Evolutionary conservation across 768 basidiomycete species (phyloP).

Genomic region (Favolaschia claudopus): DNA sequence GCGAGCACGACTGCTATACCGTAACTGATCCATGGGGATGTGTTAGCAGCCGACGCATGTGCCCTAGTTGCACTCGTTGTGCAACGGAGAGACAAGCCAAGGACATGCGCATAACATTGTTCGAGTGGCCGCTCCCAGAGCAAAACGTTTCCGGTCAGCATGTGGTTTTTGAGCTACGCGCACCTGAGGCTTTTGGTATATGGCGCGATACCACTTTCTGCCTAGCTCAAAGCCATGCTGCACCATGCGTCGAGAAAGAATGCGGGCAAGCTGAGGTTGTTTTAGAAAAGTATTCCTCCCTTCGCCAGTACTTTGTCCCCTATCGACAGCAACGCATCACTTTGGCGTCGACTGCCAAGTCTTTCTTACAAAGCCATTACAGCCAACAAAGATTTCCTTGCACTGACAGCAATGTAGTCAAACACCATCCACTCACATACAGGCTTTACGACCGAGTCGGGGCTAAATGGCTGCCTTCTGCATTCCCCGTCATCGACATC

Average conservation of each 20-base stretch:
- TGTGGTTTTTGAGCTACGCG: constrained; percentile 51
- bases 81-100: constrained; percentile 17
- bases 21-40: neutral
- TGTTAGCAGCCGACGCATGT: neutral
- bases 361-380: constrained; percentile 43
- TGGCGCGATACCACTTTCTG: constrained; percentile 53
- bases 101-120: constrained; percentile 37
- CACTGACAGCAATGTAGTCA: neutral
- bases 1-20: constrained; percentile 17
- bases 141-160: constrained; percentile 28
- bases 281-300: constrained; percentile 7
- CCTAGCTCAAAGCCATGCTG: neutral
- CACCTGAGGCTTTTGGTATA: constrained; percentile 46
- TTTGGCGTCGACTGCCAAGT: constrained; percentile 45
- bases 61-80: constrained; percentile 38
- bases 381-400: neutral
- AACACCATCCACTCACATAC: constrained; percentile 10
- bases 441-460: neutral
- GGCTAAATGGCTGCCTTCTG: neutral
- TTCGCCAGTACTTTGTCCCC: neutral
- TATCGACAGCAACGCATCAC: constrained; percentile 34
- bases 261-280: constrained; percentile 21
- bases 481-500: constrained; percentile 12
- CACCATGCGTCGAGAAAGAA: neutral
- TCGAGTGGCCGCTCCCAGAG: constrained; percentile 58